These are phyloP conservation scores for Amoebophrya sp. DNA, from an alignment of 169 alveolate genomes.

Conservation along the genomic window DNA sequence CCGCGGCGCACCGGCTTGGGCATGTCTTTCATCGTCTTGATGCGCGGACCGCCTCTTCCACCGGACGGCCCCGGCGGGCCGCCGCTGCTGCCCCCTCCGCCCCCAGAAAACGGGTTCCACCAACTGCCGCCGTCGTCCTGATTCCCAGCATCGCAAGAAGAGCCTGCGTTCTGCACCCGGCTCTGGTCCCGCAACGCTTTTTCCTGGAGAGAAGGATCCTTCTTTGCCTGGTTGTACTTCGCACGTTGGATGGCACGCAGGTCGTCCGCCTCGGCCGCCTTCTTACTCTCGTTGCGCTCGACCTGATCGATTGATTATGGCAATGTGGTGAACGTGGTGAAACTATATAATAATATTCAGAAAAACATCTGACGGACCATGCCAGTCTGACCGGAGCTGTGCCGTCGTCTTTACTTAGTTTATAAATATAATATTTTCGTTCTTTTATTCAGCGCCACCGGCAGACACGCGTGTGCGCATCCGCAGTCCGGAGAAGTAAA, in stretches of 20 bases:
- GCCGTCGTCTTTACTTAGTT: too few species aligned
- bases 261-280: background rate
- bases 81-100: background rate
- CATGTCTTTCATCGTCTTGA: background rate
- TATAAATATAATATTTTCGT: too few species aligned
- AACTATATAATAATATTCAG: too few species aligned
- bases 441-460: too few species aligned
- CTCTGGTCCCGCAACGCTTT: background rate
- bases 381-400: too few species aligned
- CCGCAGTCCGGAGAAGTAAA: too few species aligned
- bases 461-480: too few species aligned
- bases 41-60: background rate
- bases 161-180: background rate
- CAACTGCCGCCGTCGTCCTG: background rate
- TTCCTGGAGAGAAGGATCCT: background rate
- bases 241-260: background rate
- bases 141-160: background rate
- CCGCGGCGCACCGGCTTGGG: background rate
- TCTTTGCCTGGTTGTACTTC: background rate
- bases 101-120: background rate
- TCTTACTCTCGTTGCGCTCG: background rate
- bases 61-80: background rate
- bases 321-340: too few species aligned
- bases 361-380: too few species aligned
- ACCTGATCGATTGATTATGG: too few species aligned